Conservation (phyloP, 2,329 filamentous ascomycete species). For the Ophiostoma australiae region DNA sequence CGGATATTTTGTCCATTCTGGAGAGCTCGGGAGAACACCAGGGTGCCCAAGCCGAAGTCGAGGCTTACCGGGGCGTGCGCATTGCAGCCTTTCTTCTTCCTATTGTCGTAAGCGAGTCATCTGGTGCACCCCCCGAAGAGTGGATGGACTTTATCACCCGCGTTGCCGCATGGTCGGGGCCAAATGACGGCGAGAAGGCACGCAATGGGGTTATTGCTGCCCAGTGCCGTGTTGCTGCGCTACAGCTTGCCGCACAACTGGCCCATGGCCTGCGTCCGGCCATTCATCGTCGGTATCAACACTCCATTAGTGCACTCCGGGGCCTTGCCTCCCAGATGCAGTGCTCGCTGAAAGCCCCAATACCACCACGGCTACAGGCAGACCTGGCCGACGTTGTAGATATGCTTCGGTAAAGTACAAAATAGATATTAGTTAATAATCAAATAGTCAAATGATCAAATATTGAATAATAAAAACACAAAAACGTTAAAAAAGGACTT, state of each 20-base stretch:
- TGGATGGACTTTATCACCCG: slow-evolving; percentile 54
- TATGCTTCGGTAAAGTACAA: slow-evolving; percentile 17
- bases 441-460: not conserved
- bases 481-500: slow-evolving; percentile 17
- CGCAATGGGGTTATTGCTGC: slow-evolving; percentile 30
- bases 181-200: slow-evolving; percentile 44
- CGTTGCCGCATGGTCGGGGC: slow-evolving; percentile 46
- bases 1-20: slow-evolving; percentile 47
- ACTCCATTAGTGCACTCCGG: slow-evolving; percentile 48
- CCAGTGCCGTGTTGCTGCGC: slow-evolving; percentile 42
- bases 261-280: slow-evolving; percentile 9
- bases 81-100: slow-evolving; percentile 52
- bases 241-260: slow-evolving; percentile 22
- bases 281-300: slow-evolving; percentile 40
- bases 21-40: slow-evolving; percentile 6
- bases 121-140: slow-evolving; percentile 41
- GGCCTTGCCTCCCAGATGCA: slow-evolving; percentile 39
- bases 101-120: slow-evolving; percentile 45
- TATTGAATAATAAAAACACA: too few species aligned
- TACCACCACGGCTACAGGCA: slow-evolving; percentile 12
- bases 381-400: slow-evolving; percentile 29
- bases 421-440: slow-evolving; percentile 30
- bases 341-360: not conserved
- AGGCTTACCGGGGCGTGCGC: slow-evolving; percentile 47
- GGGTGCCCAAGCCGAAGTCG: not conserved